phyloP scores from a whole-genome alignment of 768 basidiomycete genomes.

The Termitomyces sp. region DNA sequence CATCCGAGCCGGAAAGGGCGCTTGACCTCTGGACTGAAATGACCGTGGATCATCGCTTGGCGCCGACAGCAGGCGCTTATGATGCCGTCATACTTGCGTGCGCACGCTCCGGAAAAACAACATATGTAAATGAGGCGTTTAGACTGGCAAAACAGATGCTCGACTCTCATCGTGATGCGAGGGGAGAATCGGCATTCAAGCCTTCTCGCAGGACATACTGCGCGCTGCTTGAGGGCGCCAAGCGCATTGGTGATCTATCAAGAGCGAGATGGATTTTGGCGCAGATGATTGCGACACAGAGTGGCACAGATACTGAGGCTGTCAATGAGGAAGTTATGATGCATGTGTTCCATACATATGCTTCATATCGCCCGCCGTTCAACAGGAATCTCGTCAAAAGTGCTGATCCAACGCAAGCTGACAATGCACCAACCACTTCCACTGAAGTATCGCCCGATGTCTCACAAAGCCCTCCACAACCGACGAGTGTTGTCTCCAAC shows the following conservation, averaged over 20 bases:
- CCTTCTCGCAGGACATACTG: conserved; percentile 73
- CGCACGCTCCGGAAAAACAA: conserved; percentile 57
- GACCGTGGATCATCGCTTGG: conserved; percentile 64
- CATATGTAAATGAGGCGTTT: conserved; percentile 79
- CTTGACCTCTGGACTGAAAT: conserved; percentile 93
- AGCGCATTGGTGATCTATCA: conserved; percentile 78
- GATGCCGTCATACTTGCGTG: conserved; percentile 83
- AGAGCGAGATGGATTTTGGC: conserved; percentile 89
- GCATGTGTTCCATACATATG: conserved; percentile 86
- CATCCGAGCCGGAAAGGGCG: conserved; percentile 86
- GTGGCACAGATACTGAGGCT: conserved; percentile 21
- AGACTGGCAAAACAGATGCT: conserved; percentile 86
- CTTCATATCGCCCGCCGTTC: conserved; percentile 74
- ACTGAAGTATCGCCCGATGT: conserved; percentile 1
- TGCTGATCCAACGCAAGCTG: conserved; percentile 21
- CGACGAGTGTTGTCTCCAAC: not conserved
- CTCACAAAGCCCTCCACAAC: conserved; percentile 5
- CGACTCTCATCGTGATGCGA: conserved; percentile 68
- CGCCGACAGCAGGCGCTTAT: conserved; percentile 69
- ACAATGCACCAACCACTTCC: not conserved
- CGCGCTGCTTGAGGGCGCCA: conserved; percentile 88
- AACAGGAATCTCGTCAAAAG: conserved; percentile 45
- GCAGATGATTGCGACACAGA: conserved; percentile 59
- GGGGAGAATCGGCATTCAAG: conserved; percentile 47
- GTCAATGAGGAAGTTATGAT: conserved; percentile 72